Percentiles rank a stretch among this genome's conserved stretches.
phyloP scores from a whole-genome alignment of 192 early-diverging fungal genomes.

The Backusella macrospora region DNA sequence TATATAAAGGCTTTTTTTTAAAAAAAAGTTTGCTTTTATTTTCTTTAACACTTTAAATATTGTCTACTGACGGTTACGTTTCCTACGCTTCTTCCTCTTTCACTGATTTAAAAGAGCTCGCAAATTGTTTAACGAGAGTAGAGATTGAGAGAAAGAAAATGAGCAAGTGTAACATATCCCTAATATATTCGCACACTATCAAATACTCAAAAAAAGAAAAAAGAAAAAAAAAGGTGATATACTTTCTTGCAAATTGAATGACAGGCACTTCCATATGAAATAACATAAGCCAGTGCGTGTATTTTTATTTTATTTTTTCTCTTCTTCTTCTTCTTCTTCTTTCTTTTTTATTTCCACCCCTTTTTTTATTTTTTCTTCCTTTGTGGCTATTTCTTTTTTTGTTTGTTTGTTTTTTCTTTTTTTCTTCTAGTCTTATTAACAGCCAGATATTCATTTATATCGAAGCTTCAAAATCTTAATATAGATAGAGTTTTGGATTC shows the following conservation, averaged over 20 bases:
- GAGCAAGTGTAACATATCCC: background rate
- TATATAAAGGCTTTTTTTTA: too few relatives aligned
- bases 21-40: too few relatives aligned
- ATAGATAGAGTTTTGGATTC: background rate
- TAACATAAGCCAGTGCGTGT: background rate
- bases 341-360: background rate
- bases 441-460: background rate
- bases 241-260: background rate
- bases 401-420: background rate
- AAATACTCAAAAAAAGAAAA: background rate
- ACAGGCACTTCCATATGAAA: background rate
- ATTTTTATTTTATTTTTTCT: background rate
- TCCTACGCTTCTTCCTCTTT: background rate
- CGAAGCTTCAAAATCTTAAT: background rate
- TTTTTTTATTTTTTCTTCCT: background rate
- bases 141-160: background rate
- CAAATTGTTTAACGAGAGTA: background rate
- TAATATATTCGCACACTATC: background rate
- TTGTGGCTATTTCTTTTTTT: background rate
- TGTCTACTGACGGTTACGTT: background rate
- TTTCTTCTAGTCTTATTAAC: too few relatives aligned
- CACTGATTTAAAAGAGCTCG: background rate
- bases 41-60: background rate
- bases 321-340: background rate
- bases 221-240: background rate